Base-by-base conservation (phyloP, 345 rosid species). In the Eucalyptus erythrocorys region DNA sequence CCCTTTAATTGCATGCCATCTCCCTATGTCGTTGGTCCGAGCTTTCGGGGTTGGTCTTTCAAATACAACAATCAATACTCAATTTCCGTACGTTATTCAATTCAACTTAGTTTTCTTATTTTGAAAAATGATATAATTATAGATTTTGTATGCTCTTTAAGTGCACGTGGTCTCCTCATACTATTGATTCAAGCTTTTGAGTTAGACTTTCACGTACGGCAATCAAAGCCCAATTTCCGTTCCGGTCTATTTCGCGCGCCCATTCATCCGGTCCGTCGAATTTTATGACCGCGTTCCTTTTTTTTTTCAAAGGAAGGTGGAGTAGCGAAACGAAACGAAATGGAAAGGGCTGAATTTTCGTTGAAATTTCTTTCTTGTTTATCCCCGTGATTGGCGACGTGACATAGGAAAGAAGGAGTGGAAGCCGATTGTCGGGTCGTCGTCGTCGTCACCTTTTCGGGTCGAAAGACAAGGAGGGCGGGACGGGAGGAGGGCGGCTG, bases 11-110 rank as follows among this genome's bases (percentile, higher is more conserved):
- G 37, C 1, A n/a, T 4, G 19, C 1, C 0, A 0, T 13, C 37
- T 30, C 37, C n/a, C 19, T n/a, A 13, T 1, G 34, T 15, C 7
- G 19, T n/a, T 0, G 3, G 40, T 2, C 4, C 0, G 1, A 64
- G 19, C 9, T 64, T 64, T 14, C 3, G 2, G 5, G 19, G 11
- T 1, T n/a, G 2, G 37, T 14, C 37, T n/a, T 64, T n/a, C 5
- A 19, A 13, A 30, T 59, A 59, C 8, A 7, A 0, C 8, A 30
- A 30, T 64, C 37, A 7, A 32, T 13, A 16, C 5, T 9, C 19
- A 3, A 30, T n/a, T 14, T n/a, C 1, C 10, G 21, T n/a, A 3
- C 0, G 0, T 17, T 19, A 7, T 51, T 51, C 4, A 1, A 10
- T 9, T 24, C 6, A 24, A 24, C 13, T 76, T 3, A 10, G 0